A percentile compares a stretch with the other conserved stretches of the same genome.
phyloP scores from a whole-genome alignment of 345 rosid genomes.

The Aquilaria malaccensis region DNA sequence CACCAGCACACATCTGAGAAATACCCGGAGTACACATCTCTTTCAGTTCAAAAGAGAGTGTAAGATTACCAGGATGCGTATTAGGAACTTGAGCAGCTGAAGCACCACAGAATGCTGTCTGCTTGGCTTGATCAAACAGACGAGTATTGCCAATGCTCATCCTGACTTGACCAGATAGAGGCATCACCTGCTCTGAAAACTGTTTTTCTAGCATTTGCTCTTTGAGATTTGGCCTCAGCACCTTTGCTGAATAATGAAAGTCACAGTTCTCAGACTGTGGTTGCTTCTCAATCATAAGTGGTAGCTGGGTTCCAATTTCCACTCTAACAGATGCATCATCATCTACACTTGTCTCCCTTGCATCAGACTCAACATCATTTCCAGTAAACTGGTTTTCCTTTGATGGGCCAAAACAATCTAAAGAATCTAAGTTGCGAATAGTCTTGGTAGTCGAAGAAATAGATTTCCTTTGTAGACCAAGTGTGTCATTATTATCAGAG shows the following conservation, averaged over 20 bases:
- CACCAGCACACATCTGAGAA: slow-evolving; percentile 14
- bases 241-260: slow-evolving; percentile 8
- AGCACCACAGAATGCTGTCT: slow-evolving; percentile 5
- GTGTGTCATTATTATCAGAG: slow-evolving; percentile 26
- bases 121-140: slow-evolving; percentile 19
- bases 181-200: slow-evolving; percentile 18
- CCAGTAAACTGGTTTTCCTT: slow-evolving; percentile 16
- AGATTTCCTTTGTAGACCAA: slow-evolving; percentile 11
- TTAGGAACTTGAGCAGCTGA: too few species aligned
- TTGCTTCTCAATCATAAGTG: slow-evolving; percentile 17
- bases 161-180: slow-evolving; percentile 11
- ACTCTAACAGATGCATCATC: slow-evolving; percentile 18
- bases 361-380: slow-evolving; percentile 13
- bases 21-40: slow-evolving; percentile 13
- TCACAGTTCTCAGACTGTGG: slow-evolving; percentile 13
- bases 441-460: slow-evolving; percentile 11
- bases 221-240: slow-evolving; percentile 14
- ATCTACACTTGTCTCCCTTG: slow-evolving; percentile 9
- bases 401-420: slow-evolving; percentile 20
- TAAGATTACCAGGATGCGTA: slow-evolving; percentile 16
- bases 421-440: slow-evolving; percentile 16
- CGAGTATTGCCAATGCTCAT: slow-evolving; percentile 9
- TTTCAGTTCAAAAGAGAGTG: slow-evolving; percentile 15
- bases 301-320: slow-evolving; percentile 18
- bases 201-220: slow-evolving; percentile 20